Evolutionary conservation across 129 eudicot genomes (phyloP), one percentile per base, ranked within the genome.

Genomic region (Gnaphalium uliginosum): DNA sequence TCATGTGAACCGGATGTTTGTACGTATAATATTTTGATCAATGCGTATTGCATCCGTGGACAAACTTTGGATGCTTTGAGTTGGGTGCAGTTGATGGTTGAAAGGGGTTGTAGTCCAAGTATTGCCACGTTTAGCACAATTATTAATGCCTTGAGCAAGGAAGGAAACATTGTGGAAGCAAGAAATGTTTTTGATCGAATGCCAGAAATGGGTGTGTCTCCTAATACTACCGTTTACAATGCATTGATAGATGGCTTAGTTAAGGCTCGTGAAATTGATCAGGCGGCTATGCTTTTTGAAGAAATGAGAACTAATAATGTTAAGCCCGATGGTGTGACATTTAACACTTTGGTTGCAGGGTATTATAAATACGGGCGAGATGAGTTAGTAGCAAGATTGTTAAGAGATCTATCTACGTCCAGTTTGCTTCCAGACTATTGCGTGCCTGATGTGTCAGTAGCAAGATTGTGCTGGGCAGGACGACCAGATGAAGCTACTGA

Each of bases 161-260:
- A 87, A 76, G 99, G 99, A 74, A 89, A 94, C 59, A 64, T 87
- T 62, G 74, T 62, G 3, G 86, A 82, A 69, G 99, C 99, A 70
- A 89, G 88, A 70, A 81, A 83, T 7, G 29, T 87, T 30, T 89
- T 90, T 66, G 88, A 87, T 32, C 70, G 58, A 73, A 85, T 91
- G 88, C 82, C 54, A 54, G 86, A 77, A 72, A 73, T 85, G 77
- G 89, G 93, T 26, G 76, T 85, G 15, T 60, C 30, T 32, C 96
- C 92, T 9, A 89, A 32, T 80, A 81, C 90, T 43, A 54, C 7
- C 0, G 71, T 81, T 63, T 94, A 91, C 73, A 94, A 94, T 63
- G 76, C 92, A 23, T 72, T 94, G 80, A 89, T 94, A 88, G 85
- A 89, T 82, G 99, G 99, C 5, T 90, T 84, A 84, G 97, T 86